Conservation (phyloP, 78 protist genomes). For the Dictyostelium discoideum region DNA sequence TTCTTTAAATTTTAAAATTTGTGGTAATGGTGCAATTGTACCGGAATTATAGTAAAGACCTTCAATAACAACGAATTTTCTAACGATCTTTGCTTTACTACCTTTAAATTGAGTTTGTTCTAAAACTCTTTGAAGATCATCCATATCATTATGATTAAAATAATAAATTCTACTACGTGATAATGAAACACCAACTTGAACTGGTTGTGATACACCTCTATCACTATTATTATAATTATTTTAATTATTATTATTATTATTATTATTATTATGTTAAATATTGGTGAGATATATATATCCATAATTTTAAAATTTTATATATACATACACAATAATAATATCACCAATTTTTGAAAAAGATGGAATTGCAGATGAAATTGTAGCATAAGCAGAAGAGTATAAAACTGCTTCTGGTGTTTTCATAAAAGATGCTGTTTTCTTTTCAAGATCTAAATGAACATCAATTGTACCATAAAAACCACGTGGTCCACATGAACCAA, state of each 20-base stretch:
- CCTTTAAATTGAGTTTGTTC: conserved; percentile 16
- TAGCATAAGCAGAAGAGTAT: conserved; percentile 94
- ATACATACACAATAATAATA: conserved; percentile 82
- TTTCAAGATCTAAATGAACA: conserved; percentile 93
- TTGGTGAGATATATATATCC: too few relatives aligned
- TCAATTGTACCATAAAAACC: conserved; percentile 99
- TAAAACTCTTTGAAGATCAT: conserved; percentile 71
- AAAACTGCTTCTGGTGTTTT: conserved; percentile 85
- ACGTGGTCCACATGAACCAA: conserved; percentile 99
- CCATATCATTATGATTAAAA: conserved; percentile 89
- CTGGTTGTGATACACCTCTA: conserved; percentile 70
- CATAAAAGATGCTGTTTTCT: conserved; percentile 83
- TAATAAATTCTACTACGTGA: conserved; percentile 81
- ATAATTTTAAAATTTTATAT: not conserved
- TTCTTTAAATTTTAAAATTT: conserved; percentile 84
- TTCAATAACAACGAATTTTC: conserved; percentile 93
- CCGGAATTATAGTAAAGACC: conserved; percentile 92
- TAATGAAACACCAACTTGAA: conserved; percentile 86
- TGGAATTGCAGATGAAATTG: conserved; percentile 94
- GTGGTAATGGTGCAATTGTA: conserved; percentile 59
- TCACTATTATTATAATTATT: conserved; percentile 40
- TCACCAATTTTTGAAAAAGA: conserved; percentile 94
- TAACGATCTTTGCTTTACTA: conserved; percentile 50
- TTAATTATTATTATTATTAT: not conserved
- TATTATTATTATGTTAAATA: too few relatives aligned